phyloP scores from a whole-genome alignment of 192 early-diverging fungal species.

The Backusella circina region DNA sequence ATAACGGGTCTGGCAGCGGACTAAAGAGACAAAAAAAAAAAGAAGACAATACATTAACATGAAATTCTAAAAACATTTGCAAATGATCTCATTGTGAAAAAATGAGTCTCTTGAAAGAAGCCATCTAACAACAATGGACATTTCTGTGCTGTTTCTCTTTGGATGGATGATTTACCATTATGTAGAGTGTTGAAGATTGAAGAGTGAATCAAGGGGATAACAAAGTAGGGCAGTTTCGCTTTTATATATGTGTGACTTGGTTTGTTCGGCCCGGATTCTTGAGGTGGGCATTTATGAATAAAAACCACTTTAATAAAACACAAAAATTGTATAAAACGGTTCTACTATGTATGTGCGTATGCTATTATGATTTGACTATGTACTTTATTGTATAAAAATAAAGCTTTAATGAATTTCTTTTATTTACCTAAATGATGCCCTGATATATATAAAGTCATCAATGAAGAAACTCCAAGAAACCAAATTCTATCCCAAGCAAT shows the following conservation, averaged over 20 bases:
- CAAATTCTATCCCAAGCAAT: background rate
- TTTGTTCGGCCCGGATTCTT: background rate
- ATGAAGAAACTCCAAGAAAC: background rate
- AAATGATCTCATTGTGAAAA: background rate
- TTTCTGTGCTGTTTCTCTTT: background rate
- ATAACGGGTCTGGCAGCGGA: slow-evolving; percentile 83
- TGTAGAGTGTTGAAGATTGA: background rate
- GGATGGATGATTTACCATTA: background rate
- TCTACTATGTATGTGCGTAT: too few species aligned
- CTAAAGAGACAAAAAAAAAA: background rate
- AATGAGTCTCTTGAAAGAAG: background rate
- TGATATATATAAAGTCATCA: too few species aligned
- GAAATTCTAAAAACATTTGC: background rate
- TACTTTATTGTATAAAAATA: too few species aligned
- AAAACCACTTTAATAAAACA: too few species aligned
- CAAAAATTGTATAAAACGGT: too few species aligned
- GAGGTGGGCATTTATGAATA: too few species aligned
- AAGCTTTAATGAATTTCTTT: too few species aligned
- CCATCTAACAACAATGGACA: background rate
- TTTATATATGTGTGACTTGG: background rate
- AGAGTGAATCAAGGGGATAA: background rate
- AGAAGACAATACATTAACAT: background rate
- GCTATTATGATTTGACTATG: too few species aligned
- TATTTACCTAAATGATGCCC: background rate
- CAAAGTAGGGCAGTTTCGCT: background rate